Evolutionary conservation across 2,329 filamentous ascomycete species (phyloP).

Genomic region (Fusarium illudens): DNA sequence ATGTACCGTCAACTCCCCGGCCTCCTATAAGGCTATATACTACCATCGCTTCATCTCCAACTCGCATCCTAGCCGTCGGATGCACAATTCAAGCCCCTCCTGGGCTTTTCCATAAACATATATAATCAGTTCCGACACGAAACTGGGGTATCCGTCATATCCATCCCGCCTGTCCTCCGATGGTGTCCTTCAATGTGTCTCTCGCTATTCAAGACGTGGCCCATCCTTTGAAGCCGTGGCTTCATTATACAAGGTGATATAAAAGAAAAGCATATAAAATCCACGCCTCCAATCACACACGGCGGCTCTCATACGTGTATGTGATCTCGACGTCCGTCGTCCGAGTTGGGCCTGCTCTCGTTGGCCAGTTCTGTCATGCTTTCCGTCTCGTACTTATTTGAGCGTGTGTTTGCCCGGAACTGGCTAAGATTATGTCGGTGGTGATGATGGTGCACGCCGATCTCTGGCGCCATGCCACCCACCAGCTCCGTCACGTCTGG

Average conservation of each 20-base stretch:
- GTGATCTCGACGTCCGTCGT: conserved; percentile 42
- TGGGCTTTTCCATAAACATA: conserved; percentile 4
- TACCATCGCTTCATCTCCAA: neutral
- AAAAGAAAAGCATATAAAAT: conserved; percentile 18
- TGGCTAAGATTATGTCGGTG: conserved; percentile 38
- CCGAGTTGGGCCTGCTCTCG: conserved; percentile 47
- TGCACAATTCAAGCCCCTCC: neutral
- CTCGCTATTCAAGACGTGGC: conserved; percentile 4
- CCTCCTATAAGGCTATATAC: conserved; percentile 1
- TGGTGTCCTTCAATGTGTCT: neutral
- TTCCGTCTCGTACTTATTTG: conserved; percentile 56
- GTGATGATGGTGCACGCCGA: conserved; percentile 12
- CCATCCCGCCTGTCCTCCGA: neutral
- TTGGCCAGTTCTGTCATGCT: conserved; percentile 61
- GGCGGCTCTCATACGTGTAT: conserved; percentile 7
- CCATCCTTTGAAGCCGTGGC: conserved; percentile 14
- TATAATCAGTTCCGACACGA: conserved; percentile 11
- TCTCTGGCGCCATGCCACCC: conserved; percentile 34
- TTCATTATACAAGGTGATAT: conserved; percentile 20
- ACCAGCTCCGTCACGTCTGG: conserved; percentile 48
- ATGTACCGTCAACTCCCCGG: neutral
- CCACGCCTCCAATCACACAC: neutral
- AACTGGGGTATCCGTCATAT: conserved; percentile 29
- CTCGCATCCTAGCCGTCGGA: neutral
- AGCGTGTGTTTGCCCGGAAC: conserved; percentile 46